Base-by-base conservation (phyloP, 2,329 filamentous ascomycete species). In the Pleomassaria siparia region DNA sequence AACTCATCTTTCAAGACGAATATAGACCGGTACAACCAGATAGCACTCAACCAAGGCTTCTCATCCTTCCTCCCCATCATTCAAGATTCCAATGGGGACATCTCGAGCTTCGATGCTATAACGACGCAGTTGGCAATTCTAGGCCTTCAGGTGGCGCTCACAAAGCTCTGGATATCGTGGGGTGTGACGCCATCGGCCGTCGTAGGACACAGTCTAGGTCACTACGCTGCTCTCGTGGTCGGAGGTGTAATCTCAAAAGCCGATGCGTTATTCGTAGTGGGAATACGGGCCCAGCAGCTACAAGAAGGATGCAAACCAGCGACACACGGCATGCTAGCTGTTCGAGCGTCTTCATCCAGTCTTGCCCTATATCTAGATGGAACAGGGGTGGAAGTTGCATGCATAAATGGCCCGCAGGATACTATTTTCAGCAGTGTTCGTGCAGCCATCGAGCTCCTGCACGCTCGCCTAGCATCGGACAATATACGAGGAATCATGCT, bases 91-190 rank as follows among this genome's bases (percentile, higher is more conserved):
- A n/a, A 11, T 20, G 16, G 21, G 4, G 43, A 36, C 22, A 2
- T 44, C 21, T 36, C 30, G 4, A 36, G 3, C 10, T 7, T 9
- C 4, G n/a, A 10, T 21, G 4, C 43, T 3, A 12, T 16, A 11
- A 4, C 37, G 16, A 53, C 53, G 13, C 76, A 78, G 39, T 58
- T 78, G 2, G 72, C 70, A 4, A 49, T 67, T 4, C 61, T 71
- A 2, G 67, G 60, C 30, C 44, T 73, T 0, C 60, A 78, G 51
- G 73, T 80, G 8, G 55, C 52, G 0, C 41, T 58, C 6, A 40
- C 50, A 1, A 18, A 16, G 2, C 29, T 40, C 9, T 49, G 39
- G 44, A 30, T 5, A 8, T 46, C 48, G 2, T 20, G 4, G 10
- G 51, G 49, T 11, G 28, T 55, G 2, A 9, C 26, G 3, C 47